These are phyloP conservation scores for Exidia glandulosa DNA, from an alignment of 768 basidiomycete genomes.

Conservation along the genomic window DNA sequence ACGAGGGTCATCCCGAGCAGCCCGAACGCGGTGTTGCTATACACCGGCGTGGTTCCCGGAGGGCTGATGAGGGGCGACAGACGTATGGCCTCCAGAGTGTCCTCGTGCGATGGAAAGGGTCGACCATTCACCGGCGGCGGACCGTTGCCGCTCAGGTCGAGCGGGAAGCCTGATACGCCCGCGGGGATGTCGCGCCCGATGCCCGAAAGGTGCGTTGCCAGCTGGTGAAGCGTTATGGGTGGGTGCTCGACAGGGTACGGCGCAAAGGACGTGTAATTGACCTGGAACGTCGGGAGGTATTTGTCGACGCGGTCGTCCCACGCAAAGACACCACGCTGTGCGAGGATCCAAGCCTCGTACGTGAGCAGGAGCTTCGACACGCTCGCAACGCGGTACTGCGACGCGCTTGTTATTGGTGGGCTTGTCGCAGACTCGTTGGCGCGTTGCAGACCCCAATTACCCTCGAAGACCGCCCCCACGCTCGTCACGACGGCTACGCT, in stretches of 20 bases:
- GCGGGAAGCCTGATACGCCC: slow-evolving; percentile 31
- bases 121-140: slow-evolving; percentile 20
- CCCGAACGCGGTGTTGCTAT: slow-evolving; percentile 28
- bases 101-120: slow-evolving; percentile 20
- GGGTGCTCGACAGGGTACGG: background rate
- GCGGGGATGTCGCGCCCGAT: slow-evolving; percentile 27
- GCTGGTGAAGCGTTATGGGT: slow-evolving; percentile 18
- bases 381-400: slow-evolving; percentile 41
- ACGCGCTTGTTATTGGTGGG: slow-evolving; percentile 26
- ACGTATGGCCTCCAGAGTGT: slow-evolving; percentile 26
- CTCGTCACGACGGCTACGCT: slow-evolving; percentile 38
- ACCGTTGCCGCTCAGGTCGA: slow-evolving; percentile 14
- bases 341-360: slow-evolving; percentile 36
- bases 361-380: slow-evolving; percentile 41
- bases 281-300: slow-evolving; percentile 29
- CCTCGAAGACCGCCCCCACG: slow-evolving; percentile 33
- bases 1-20: slow-evolving; percentile 26
- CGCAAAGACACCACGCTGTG: slow-evolving; percentile 28
- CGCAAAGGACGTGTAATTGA: slow-evolving; percentile 12
- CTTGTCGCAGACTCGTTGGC: slow-evolving; percentile 30
- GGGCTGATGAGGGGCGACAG: slow-evolving; percentile 29
- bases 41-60: slow-evolving; percentile 33
- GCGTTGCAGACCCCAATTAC: slow-evolving; percentile 30
- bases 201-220: slow-evolving; percentile 22
- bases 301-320: slow-evolving; percentile 39